A percentile compares a stretch with the other conserved stretches of the same genome.
These are phyloP conservation scores for Cystofilobasidium capitatum DNA, from an alignment of 768 basidiomycete genomes.

Conservation along the genomic window DNA sequence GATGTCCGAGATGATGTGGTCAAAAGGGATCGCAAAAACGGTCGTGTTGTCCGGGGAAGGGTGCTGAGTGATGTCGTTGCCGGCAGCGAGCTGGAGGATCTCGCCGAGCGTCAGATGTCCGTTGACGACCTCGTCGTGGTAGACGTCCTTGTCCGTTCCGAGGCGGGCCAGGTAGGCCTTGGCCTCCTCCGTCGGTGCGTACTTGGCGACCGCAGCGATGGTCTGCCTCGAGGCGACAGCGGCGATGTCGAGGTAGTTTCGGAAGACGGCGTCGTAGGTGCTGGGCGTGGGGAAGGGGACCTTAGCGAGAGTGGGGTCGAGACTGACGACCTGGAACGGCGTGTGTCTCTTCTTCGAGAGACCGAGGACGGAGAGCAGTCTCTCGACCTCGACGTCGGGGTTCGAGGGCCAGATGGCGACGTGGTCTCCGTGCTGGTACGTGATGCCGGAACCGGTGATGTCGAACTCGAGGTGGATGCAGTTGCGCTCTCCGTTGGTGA, in stretches of 20 bases:
- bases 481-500: conserved; percentile 66
- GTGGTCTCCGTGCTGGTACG: conserved; percentile 98
- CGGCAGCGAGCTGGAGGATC: conserved; percentile 79
- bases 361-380: conserved; percentile 76
- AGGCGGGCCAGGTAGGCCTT: conserved; percentile 62
- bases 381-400: conserved; percentile 80
- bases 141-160: conserved; percentile 79
- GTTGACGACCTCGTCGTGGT: conserved; percentile 61
- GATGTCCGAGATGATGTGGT: conserved; percentile 86
- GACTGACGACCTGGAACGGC: conserved; percentile 86
- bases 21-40: conserved; percentile 83
- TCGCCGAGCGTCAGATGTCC: conserved; percentile 88
- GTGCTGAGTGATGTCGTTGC: conserved; percentile 53
- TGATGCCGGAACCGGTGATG: conserved; percentile 88
- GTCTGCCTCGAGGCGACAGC: conserved; percentile 91
- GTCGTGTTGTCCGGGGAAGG: conserved; percentile 61
- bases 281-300: conserved; percentile 98
- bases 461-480: conserved; percentile 91
- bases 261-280: conserved; percentile 82
- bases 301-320: conserved; percentile 94
- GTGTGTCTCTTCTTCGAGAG: conserved; percentile 66
- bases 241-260: conserved; percentile 94
- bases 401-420: conserved; percentile 96
- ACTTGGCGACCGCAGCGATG: conserved; percentile 75
- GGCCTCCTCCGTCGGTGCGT: conserved; percentile 70